Evolutionary conservation across 75 land plant genomes (phyloP), one percentile per base, ranked within the genome.

Genomic region (Adiantum capillusveneris): DNA sequence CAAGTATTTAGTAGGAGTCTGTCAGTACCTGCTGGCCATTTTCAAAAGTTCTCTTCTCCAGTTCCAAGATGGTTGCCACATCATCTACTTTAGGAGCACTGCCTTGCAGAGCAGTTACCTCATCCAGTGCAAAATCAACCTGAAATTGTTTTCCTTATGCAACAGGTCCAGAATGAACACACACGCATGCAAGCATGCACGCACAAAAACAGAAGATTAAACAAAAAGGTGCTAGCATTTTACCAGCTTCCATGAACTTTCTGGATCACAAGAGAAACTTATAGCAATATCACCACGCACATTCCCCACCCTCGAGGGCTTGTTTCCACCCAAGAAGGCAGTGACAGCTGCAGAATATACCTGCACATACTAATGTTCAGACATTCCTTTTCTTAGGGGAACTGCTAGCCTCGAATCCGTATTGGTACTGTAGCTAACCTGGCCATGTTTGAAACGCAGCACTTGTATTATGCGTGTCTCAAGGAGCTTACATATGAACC

Each of bases 181-280:
- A n/a, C n/a, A n/a, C n/a, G n/a, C n/a, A n/a, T n/a, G n/a, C n/a
- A n/a, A n/a, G n/a, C n/a, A n/a, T n/a, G n/a, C n/a, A n/a, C n/a
- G n/a, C n/a, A n/a, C 43, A 41, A 41, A 41, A 41, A 41, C 14
- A 9, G 22, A 3, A 22, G 22, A 6, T 25, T 56, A 17, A 22
- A 7, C 29, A 21, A 56, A 56, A 56, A 24, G 43, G 12, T 41
- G 14, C 43, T 41, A 31, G 49, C 0, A 26, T 67, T 75, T 27
- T 56, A 94, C 98, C 76, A 94, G 72, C 52, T 65, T 90, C 65
- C 79, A 78, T 20, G 98, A 82, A 45, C 85, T 79, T 41, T 81
- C 83, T 43, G 98, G 98, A 65, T 94, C 96, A 81, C 98, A 94
- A 54, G 98, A 90, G 66, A 94, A 94, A 54, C 73, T 84, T 37